phyloP scores from a whole-genome alignment of 768 basidiomycete genomes.

The Mycena alexandri region DNA sequence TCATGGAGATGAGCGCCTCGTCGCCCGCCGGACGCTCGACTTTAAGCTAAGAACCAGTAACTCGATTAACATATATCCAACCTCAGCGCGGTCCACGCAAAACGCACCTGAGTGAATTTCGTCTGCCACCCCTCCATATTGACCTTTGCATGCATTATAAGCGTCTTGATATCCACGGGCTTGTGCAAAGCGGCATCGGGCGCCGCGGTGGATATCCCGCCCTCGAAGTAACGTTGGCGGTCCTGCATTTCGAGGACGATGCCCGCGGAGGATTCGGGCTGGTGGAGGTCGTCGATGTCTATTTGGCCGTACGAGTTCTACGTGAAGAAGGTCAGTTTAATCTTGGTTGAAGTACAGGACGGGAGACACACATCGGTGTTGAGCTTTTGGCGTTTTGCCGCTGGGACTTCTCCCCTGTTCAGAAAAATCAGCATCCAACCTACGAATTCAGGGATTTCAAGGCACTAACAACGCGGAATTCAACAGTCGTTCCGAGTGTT shows the following conservation, averaged over 20 bases:
- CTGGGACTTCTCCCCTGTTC: constrained; percentile 65
- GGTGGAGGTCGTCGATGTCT: constrained; percentile 88
- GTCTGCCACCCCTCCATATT: constrained; percentile 69
- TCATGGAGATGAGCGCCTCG: constrained; percentile 79
- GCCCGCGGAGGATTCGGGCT: constrained; percentile 71
- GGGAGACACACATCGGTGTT: constrained; percentile 56
- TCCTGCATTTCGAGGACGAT: constrained; percentile 91
- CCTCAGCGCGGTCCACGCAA: not conserved
- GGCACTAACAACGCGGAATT: constrained; percentile 76
- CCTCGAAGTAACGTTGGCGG: constrained; percentile 86
- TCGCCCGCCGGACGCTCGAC: constrained; percentile 78
- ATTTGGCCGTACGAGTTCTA: constrained; percentile 67
- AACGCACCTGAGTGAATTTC: constrained; percentile 67
- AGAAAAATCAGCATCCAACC: constrained; percentile 20
- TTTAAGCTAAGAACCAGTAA: constrained; percentile 68
- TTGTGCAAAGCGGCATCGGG: constrained; percentile 47
- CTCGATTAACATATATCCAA: not conserved
- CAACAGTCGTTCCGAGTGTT: constrained; percentile 92
- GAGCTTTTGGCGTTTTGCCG: constrained; percentile 72
- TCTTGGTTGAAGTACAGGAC: not conserved
- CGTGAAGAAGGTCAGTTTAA: constrained; percentile 17
- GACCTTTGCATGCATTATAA: constrained; percentile 61
- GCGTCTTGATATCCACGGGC: constrained; percentile 61
- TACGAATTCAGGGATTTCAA: constrained; percentile 10
- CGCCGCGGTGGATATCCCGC: constrained; percentile 55